Base-by-base conservation (phyloP, 176 grass and related monocot genomes). In the Paspalum vaginatum region DNA sequence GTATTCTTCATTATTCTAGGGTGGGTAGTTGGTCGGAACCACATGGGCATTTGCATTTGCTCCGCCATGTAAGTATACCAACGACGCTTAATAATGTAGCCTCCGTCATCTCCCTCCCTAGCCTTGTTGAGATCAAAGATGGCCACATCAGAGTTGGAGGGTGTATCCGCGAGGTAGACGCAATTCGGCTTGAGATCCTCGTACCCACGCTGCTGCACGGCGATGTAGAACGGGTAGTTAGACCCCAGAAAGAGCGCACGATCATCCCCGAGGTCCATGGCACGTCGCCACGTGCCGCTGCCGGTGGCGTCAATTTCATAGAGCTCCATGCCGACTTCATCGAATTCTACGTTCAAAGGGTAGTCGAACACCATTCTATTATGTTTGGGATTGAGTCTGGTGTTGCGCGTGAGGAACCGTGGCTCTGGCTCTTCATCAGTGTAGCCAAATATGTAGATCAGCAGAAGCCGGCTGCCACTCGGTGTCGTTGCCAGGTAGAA, bases 201-300 rank as follows among this genome's bases (percentile, higher is more conserved):
- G 4, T 18, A 52, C 32, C 48, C 47, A 0, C 5, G 48, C 7
- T 20, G 77, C 11, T 12, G 74, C 74, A 68, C 77, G 1, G 13
- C 0, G 49, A 55, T 12, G 47, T 53, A 79, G 77, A 68, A 79
- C n/a, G 77, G 77, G 38, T 66, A 68, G 62, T 43, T 68, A 32
- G 77, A 62, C 12, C 77, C 77, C 13, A 79, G 0, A 5, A 79
- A 79, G 77, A 79, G 77, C 2, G 62, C 32, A 48, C 77, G 32
- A 5, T 67, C 75, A 32, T 26, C 20, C 2, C 77, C 77, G 13
- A 79, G 8, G 77, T 5, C 48, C 7, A 37, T 11, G 13, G 67
- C 62, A 20, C 13, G 32, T 1, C 61, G 45, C 61, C 76, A 79
- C 45, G 45, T 53, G 76, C 59, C 9, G 9, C 44, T 3, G 56